A percentile compares a stretch with the other conserved stretches of the same genome.
phyloP scores from a whole-genome alignment of 2,329 filamentous ascomycete genomes.

The Didymella exigua region DNA sequence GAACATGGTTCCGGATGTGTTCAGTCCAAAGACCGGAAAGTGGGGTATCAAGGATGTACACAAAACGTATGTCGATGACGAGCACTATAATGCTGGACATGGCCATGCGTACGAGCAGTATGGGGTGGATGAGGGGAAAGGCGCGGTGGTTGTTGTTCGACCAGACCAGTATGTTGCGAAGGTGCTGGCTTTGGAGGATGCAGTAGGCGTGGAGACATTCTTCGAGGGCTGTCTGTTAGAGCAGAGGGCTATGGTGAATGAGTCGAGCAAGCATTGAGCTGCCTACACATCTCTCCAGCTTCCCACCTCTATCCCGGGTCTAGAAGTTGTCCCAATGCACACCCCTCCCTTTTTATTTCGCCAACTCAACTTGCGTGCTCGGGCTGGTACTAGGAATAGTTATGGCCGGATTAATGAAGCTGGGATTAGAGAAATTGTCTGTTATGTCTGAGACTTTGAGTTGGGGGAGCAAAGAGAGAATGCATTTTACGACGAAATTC shows the following conservation, averaged over 20 bases:
- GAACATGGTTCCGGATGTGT: slow-evolving; percentile 60
- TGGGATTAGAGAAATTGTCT: slow-evolving; percentile 29
- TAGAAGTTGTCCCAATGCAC: slow-evolving; percentile 19
- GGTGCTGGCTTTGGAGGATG: slow-evolving; percentile 16
- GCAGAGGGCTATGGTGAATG: too few relatives aligned
- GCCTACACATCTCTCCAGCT: too few relatives aligned
- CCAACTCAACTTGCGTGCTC: slow-evolving; percentile 44
- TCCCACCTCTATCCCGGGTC: background rate
- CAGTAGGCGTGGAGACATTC: slow-evolving; percentile 17
- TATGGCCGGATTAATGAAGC: slow-evolving; percentile 32
- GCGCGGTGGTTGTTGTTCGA: slow-evolving; percentile 59
- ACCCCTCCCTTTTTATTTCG: slow-evolving; percentile 19
- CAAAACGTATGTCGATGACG: slow-evolving; percentile 65
- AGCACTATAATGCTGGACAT: slow-evolving; percentile 62
- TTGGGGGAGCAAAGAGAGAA: slow-evolving; percentile 43
- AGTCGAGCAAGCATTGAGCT: too few relatives aligned
- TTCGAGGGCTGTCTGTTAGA: slow-evolving; percentile 16
- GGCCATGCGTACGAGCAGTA: slow-evolving; percentile 64
- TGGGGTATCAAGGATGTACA: slow-evolving; percentile 63
- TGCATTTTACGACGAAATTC: too few relatives aligned
- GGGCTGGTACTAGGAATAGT: slow-evolving; percentile 49
- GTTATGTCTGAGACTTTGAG: slow-evolving; percentile 3
- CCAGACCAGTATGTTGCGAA: slow-evolving; percentile 63
- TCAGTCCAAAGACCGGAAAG: slow-evolving; percentile 62
- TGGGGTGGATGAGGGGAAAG: slow-evolving; percentile 52